Evolutionary conservation across 225 moss, liverwort and hornwort genomes (phyloP).

Genomic region (Physcomitrium patens): DNA sequence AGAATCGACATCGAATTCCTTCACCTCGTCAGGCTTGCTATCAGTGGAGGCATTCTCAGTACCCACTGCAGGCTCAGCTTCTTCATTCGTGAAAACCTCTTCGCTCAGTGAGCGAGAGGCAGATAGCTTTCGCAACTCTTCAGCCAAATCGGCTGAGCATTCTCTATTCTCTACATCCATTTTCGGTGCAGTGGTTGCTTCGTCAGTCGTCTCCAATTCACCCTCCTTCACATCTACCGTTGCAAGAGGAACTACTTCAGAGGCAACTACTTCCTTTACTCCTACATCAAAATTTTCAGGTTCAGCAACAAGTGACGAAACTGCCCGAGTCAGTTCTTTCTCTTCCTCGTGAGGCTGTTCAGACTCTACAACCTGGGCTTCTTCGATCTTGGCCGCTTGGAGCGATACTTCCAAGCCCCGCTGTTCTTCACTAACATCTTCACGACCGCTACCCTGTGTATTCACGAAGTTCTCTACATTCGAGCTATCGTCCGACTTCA

Average conservation of each 20-base stretch:
- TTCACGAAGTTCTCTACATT: slow-evolving; percentile 27
- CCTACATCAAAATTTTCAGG: slow-evolving; percentile 10
- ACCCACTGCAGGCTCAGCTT: slow-evolving; percentile 18
- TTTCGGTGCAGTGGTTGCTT: not conserved
- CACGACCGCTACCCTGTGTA: not conserved
- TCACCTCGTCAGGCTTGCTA: slow-evolving; percentile 20
- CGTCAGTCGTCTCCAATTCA: slow-evolving; percentile 24
- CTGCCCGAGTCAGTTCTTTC: slow-evolving; percentile 20
- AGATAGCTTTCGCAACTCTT: slow-evolving; percentile 40
- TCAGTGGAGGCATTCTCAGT: slow-evolving; percentile 17
- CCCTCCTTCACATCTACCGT: slow-evolving; percentile 32
- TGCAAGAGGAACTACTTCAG: slow-evolving; percentile 36
- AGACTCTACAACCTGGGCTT: slow-evolving; percentile 13
- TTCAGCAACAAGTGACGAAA: slow-evolving; percentile 30
- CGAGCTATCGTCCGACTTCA: slow-evolving; percentile 26
- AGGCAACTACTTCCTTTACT: slow-evolving; percentile 28
- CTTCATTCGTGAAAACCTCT: slow-evolving; percentile 13
- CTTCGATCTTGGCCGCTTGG: slow-evolving; percentile 9
- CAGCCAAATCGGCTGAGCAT: slow-evolving; percentile 33
- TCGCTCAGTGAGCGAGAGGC: slow-evolving; percentile 38
- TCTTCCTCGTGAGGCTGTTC: slow-evolving; percentile 3
- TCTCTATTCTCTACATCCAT: slow-evolving; percentile 12
- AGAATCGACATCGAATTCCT: slow-evolving; percentile 19
- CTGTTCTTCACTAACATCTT: slow-evolving; percentile 20
- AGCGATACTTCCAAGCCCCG: slow-evolving; percentile 25